Evolutionary conservation across 345 rosid species (phyloP).

Genomic region (Salix brachista): DNA sequence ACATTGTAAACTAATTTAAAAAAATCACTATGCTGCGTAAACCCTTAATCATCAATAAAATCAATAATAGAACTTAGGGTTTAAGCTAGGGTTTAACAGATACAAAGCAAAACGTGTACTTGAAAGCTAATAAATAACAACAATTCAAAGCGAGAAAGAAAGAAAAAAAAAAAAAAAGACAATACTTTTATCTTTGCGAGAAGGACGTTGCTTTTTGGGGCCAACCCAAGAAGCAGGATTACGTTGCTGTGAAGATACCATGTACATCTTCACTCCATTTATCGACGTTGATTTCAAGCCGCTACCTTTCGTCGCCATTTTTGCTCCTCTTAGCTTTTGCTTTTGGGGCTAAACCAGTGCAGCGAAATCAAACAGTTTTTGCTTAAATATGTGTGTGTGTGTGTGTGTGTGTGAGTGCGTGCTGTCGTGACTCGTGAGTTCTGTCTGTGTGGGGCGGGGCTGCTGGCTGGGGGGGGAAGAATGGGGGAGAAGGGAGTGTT

Average conservation of each 20-base stretch:
- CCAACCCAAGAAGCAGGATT: slow-evolving; percentile 64
- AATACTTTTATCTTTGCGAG: slow-evolving; percentile 63
- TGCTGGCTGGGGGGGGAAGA: slow-evolving; percentile 50
- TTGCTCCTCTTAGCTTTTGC: not conserved
- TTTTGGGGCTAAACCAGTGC: not conserved
- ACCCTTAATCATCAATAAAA: not conserved
- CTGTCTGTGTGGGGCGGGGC: slow-evolving; percentile 65
- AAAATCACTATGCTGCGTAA: not conserved
- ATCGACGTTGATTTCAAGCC: slow-evolving; percentile 71
- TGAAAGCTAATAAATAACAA: not conserved
- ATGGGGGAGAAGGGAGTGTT: too few species aligned
- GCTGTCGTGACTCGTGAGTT: slow-evolving; percentile 32
- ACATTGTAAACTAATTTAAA: not conserved
- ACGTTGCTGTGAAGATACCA: slow-evolving; percentile 56
- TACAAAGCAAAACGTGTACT: too few species aligned
- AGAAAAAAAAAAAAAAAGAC: not conserved
- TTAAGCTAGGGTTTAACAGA: slow-evolving; percentile 2
- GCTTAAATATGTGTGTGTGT: not conserved
- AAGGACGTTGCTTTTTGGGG: slow-evolving; percentile 74
- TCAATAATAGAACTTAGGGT: not conserved
- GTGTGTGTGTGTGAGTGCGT: not conserved
- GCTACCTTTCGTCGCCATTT: slow-evolving; percentile 59
- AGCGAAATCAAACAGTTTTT: not conserved
- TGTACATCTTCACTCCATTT: slow-evolving; percentile 75
- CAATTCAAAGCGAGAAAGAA: not conserved